These are phyloP conservation scores for Heliamphora exappendiculata DNA, from an alignment of 148 eudicot genomes.

Conservation along the genomic window DNA sequence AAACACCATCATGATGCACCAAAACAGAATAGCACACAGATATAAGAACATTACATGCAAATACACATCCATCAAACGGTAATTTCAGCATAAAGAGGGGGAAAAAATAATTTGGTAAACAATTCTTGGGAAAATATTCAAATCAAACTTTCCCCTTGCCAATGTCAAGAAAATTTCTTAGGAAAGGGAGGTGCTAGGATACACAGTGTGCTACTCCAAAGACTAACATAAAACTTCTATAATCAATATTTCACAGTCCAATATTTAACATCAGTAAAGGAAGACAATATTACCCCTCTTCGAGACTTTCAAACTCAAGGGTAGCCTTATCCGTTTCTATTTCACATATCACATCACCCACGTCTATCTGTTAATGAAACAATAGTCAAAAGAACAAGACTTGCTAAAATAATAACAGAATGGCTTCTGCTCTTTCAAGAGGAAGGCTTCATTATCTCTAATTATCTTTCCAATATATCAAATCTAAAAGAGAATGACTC, in stretches of 20 bases:
- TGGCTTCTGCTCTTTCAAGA: not conserved
- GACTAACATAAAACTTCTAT: not conserved
- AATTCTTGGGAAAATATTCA: not conserved
- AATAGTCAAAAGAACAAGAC: constrained; percentile 5
- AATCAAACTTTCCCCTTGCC: not conserved
- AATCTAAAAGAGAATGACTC: not conserved
- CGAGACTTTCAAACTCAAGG: constrained; percentile 82
- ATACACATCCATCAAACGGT: not conserved
- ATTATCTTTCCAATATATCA: not conserved
- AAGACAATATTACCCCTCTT: constrained; percentile 68
- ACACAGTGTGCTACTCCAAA: not conserved
- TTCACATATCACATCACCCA: constrained; percentile 88
- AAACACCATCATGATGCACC: not conserved
- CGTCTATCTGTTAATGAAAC: constrained; percentile 52
- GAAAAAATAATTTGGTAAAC: not conserved
- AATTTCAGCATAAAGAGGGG: not conserved
- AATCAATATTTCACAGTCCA: not conserved
- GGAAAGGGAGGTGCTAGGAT: not conserved
- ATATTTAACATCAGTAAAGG: not conserved
- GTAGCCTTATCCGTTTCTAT: constrained; percentile 99
- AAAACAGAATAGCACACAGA: not conserved
- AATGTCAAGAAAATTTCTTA: not conserved
- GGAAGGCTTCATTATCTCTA: constrained; percentile 3
- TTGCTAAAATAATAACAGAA: not conserved
- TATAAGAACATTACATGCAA: not conserved